Conservation (phyloP, 2,329 filamentous ascomycete species). For the Hymenoscyphus albidus region DNA sequence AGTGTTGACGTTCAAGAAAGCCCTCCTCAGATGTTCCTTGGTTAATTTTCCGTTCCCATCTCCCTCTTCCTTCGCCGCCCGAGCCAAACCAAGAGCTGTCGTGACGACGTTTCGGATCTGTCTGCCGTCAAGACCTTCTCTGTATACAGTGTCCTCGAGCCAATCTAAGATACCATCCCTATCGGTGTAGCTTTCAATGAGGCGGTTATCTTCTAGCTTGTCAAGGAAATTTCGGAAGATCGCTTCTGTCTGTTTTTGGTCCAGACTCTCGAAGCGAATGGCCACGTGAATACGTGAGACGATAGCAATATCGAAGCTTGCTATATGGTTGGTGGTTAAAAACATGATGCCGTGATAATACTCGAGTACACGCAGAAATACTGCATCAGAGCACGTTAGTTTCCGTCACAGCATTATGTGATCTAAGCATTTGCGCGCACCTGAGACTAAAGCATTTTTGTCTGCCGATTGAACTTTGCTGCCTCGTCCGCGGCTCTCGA, state of each 20-base stretch:
- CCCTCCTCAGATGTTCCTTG: too few relatives aligned
- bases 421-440: slow-evolving; percentile 24
- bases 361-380: slow-evolving; percentile 35
- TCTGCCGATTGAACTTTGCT: neutral
- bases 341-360: slow-evolving; percentile 28
- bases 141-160: neutral
- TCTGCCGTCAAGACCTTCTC: neutral
- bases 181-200: too few relatives aligned
- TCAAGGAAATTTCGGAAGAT: neutral
- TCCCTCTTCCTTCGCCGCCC: too few relatives aligned
- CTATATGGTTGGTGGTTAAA: slow-evolving; percentile 23
- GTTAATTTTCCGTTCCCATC: too few relatives aligned
- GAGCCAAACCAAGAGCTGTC: neutral
- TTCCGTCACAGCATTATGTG: slow-evolving; percentile 18
- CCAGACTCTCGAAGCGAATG: neutral
- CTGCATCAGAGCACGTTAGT: slow-evolving; percentile 15
- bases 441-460: neutral
- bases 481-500: neutral
- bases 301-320: slow-evolving; percentile 10
- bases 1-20: too few relatives aligned
- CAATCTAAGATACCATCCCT: neutral
- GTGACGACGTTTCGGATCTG: neutral
- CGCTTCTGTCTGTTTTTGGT: neutral
- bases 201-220: neutral
- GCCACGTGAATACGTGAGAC: slow-evolving; percentile 10